Evolutionary conservation across 495 filamentous ascomycete genomes (phyloP).

Genomic region (Xylaria curta): DNA sequence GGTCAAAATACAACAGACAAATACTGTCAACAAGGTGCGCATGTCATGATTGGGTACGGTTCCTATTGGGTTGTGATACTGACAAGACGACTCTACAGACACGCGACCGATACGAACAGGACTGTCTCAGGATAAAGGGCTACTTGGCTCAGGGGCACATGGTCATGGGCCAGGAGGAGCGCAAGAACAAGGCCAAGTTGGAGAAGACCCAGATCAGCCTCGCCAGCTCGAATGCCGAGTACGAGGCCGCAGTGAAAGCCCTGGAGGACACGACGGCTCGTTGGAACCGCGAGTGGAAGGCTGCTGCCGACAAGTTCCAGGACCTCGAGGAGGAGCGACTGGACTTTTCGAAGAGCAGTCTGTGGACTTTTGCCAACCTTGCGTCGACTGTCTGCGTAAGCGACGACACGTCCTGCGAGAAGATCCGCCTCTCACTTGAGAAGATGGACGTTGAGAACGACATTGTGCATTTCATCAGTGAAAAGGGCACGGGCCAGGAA

Average conservation of each 20-base stretch:
- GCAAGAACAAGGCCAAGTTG: constrained; percentile 98
- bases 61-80: constrained; percentile 28
- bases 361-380: constrained; percentile 98
- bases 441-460: constrained; percentile 97
- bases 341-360: constrained; percentile 94
- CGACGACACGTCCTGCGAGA: constrained; percentile 96
- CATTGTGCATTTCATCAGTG: constrained; percentile 86
- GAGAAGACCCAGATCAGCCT: constrained; percentile 98
- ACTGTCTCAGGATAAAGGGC: constrained; percentile 97
- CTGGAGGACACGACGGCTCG: constrained; percentile 95
- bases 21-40: constrained; percentile 83
- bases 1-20: constrained; percentile 88
- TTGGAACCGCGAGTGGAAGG: constrained; percentile 99
- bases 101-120: constrained; percentile 93
- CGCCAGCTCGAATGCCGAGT: constrained; percentile 87
- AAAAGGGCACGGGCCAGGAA: constrained; percentile 90
- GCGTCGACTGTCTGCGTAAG: constrained; percentile 98
- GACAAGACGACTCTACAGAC: constrained; percentile 58
- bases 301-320: constrained; percentile 99
- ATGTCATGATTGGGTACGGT: background rate
- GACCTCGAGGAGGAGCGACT: constrained; percentile 97
- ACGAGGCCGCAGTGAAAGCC: constrained; percentile 87
- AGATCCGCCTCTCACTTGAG: constrained; percentile 92
- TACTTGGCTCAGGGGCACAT: constrained; percentile 99
- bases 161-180: constrained; percentile 99